Evolutionary conservation across 2,329 filamentous ascomycete species (phyloP).

Genomic region (Penicillium hordei): DNA sequence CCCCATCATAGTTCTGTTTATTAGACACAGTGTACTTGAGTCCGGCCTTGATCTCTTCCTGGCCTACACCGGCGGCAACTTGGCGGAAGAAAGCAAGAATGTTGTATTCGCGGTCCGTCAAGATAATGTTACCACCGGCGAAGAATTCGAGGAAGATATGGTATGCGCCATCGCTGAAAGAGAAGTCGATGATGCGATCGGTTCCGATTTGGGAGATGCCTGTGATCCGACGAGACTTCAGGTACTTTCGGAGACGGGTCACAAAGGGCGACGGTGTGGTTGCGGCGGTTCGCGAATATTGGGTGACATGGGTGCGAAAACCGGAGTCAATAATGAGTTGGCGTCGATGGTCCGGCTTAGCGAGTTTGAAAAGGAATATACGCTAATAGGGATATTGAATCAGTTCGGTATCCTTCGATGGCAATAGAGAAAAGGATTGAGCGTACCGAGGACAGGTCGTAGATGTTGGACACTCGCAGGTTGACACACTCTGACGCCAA

Average conservation of each 20-base stretch:
- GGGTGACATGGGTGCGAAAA: constrained; percentile 91
- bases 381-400: constrained; percentile 50
- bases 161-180: constrained; percentile 89
- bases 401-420: constrained; percentile 11
- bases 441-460: constrained; percentile 80
- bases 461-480: constrained; percentile 86
- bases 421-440: not conserved
- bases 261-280: constrained; percentile 84
- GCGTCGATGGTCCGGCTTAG: constrained; percentile 82
- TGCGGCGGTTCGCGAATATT: constrained; percentile 83
- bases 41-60: constrained; percentile 77
- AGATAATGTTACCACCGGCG: constrained; percentile 88
- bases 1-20: constrained; percentile 77
- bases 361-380: constrained; percentile 93
- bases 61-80: constrained; percentile 76
- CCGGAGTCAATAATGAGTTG: constrained; percentile 92
- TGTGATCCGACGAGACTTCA: constrained; percentile 84
- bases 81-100: constrained; percentile 78
- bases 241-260: constrained; percentile 75
- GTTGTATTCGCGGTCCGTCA: constrained; percentile 81
- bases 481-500: constrained; percentile 73
- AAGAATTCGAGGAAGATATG: constrained; percentile 93
- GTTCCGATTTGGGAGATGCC: constrained; percentile 82
- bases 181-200: constrained; percentile 86
- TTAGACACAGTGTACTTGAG: constrained; percentile 76